Conservation (phyloP, 225 moss, liverwort and hornwort species). For the Physcomitrellopsis africana region DNA sequence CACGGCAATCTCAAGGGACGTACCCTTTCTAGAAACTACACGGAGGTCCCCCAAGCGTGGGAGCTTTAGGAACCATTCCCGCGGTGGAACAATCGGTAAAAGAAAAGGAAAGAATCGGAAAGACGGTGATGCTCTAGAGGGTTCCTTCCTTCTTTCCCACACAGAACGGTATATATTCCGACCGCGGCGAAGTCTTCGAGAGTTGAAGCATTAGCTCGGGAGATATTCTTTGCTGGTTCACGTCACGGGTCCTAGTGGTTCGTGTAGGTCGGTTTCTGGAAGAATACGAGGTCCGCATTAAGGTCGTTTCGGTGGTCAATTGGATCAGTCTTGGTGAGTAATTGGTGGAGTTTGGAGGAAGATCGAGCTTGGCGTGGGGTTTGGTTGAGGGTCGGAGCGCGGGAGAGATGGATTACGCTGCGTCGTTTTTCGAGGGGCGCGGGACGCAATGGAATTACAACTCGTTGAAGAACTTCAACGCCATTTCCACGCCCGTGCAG, state of each 20-base stretch:
- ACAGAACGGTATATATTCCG: too few species aligned
- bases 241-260: too few species aligned
- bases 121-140: too few species aligned
- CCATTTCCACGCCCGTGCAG: conserved; percentile 71
- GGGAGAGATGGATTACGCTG: conserved; percentile 72
- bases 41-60: neutral
- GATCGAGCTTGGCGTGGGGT: neutral
- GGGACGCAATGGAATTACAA: conserved; percentile 64
- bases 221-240: too few species aligned
- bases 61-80: neutral
- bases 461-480: conserved; percentile 71
- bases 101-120: too few species aligned
- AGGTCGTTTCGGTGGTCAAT: neutral
- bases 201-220: too few species aligned
- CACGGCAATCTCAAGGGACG: conserved; percentile 28
- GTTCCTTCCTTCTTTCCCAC: too few species aligned
- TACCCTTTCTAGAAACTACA: conserved; percentile 39
- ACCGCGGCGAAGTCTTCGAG: too few species aligned
- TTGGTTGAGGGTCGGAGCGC: conserved; percentile 16
- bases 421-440: conserved; percentile 75
- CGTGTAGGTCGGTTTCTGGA: too few species aligned
- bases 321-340: neutral
- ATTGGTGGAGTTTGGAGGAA: conserved; percentile 25
- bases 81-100: too few species aligned
- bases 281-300: neutral